A percentile compares a stretch with the other conserved stretches of the same genome.
These are phyloP conservation scores for Tricholoma sp. DNA, from an alignment of 768 basidiomycete species.

Conservation along the genomic window DNA sequence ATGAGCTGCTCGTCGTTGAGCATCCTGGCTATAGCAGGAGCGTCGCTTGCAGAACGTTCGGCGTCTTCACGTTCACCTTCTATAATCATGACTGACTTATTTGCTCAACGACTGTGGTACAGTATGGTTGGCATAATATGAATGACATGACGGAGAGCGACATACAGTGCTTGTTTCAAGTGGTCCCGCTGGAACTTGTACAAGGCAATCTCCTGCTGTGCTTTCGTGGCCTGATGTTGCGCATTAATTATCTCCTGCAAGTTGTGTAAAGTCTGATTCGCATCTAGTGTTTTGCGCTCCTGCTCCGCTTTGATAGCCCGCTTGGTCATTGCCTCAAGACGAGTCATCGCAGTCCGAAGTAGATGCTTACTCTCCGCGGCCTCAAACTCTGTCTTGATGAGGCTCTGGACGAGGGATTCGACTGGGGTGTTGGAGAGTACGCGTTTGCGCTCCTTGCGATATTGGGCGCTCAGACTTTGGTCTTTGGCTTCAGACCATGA, in stretches of 20 bases:
- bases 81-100: constrained; percentile 18
- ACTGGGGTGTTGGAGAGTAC: constrained; percentile 19
- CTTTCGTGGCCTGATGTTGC: constrained; percentile 20
- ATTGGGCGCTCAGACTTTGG: constrained; percentile 6
- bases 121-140: background rate
- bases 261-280: constrained; percentile 16
- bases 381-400: constrained; percentile 23
- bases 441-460: constrained; percentile 19
- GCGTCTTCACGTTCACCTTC: constrained; percentile 29
- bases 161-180: constrained; percentile 24
- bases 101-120: constrained; percentile 17
- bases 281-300: constrained; percentile 11
- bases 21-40: constrained; percentile 49
- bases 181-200: constrained; percentile 23
- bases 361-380: constrained; percentile 22
- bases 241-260: constrained; percentile 20
- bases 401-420: constrained; percentile 21
- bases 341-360: constrained; percentile 20
- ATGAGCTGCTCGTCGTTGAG: constrained; percentile 49
- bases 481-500: constrained; percentile 3
- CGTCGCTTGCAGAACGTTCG: constrained; percentile 27
- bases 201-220: constrained; percentile 19
- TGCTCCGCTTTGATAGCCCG: constrained; percentile 14
- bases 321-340: constrained; percentile 17
- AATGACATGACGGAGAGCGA: background rate